phyloP scores from a whole-genome alignment of 176 grass and related monocot species.

The Zea mays region Zm-B73-REFERENCE-NAM-5.0 NC_050097.1:117645001-117645500 shows the following conservation, averaged over 20 bases:
- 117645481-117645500: too few relatives aligned
- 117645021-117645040: too few relatives aligned
- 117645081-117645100: neutral
- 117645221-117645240: conserved; percentile 87
- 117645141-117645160: neutral
- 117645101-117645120: neutral
- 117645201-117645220: conserved; percentile 68
- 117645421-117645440: conserved; percentile 84
- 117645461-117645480: too few relatives aligned
- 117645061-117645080: too few relatives aligned
- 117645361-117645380: too few relatives aligned
- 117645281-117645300: too few relatives aligned
- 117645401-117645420: conserved; percentile 92
- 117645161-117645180: conserved; percentile 52
- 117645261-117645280: conserved; percentile 62
- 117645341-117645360: conserved; percentile 69
- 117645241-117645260: conserved; percentile 81
- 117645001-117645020: too few relatives aligned
- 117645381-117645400: conserved; percentile 97
- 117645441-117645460: conserved; percentile 68
- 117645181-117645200: conserved; percentile 86
- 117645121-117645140: neutral
- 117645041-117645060: too few relatives aligned
- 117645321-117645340: too few relatives aligned
- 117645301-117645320: too few relatives aligned